These are phyloP conservation scores for Thalassiosira exigua DNA, from an alignment of 352 stramenopile species.

Conservation along the genomic window DNA sequence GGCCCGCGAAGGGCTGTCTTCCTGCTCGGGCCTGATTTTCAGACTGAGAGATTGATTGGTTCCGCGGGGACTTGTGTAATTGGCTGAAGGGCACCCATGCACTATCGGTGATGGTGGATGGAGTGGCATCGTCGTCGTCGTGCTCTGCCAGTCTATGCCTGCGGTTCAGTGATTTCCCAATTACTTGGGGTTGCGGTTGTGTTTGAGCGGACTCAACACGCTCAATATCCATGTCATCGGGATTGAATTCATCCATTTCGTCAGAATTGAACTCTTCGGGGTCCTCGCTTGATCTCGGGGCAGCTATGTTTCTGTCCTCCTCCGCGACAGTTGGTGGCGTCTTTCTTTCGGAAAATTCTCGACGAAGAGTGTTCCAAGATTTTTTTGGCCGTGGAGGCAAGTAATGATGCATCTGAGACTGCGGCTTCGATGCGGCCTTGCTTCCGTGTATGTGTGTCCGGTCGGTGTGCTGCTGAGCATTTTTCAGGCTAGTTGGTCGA, in stretches of 20 bases:
- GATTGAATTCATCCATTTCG: neutral
- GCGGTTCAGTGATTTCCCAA: neutral
- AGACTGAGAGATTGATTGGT: no score
- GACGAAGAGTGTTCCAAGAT: slow-evolving; percentile 27
- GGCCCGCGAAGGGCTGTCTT: no score
- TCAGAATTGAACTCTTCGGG: no score
- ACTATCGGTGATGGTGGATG: slow-evolving; percentile 13
- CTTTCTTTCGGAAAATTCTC: slow-evolving; percentile 17
- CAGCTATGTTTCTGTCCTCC: neutral
- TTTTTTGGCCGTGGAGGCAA: slow-evolving; percentile 10
- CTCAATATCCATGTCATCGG: neutral
- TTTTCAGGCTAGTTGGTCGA: no score
- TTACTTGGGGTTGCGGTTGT: neutral
- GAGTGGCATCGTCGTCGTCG: no score
- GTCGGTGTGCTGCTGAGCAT: no score
- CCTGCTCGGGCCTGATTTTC: no score
- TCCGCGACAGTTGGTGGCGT: neutral
- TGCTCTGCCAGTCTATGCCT: no score
- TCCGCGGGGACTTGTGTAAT: no score
- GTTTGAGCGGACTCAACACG: neutral
- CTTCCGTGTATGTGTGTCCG: no score
- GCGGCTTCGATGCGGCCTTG: slow-evolving; percentile 8
- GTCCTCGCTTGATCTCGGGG: neutral
- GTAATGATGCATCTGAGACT: neutral
- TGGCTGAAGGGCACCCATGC: slow-evolving; percentile 9